phyloP scores from a whole-genome alignment of 805 yeast genomes.

The Candida arabinofermentans region DNA sequence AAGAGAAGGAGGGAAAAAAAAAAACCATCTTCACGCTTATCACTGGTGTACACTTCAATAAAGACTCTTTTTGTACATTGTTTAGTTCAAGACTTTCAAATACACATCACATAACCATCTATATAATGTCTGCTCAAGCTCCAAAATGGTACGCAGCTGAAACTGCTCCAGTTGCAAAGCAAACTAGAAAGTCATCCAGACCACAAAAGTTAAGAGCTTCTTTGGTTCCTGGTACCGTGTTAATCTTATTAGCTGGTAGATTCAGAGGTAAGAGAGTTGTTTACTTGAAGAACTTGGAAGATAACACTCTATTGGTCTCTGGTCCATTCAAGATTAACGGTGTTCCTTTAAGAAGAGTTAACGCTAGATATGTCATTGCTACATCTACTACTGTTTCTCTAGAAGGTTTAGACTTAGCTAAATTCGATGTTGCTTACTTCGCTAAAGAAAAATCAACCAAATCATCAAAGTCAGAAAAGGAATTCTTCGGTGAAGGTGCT shows the following conservation, averaged over 20 bases:
- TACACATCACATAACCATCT: constrained; percentile 1
- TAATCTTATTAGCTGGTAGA: constrained; percentile 97
- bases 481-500: constrained; percentile 75
- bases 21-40: background rate
- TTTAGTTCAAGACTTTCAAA: constrained; percentile 1
- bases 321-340: constrained; percentile 99
- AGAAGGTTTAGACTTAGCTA: constrained; percentile 76
- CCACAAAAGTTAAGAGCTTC: constrained; percentile 93
- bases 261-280: constrained; percentile 99
- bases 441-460: constrained; percentile 89
- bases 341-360: constrained; percentile 99
- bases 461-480: constrained; percentile 86
- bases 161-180: constrained; percentile 83
- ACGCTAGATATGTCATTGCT: constrained; percentile 98
- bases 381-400: constrained; percentile 89
- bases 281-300: constrained; percentile 93
- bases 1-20: background rate
- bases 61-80: background rate
- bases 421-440: constrained; percentile 92
- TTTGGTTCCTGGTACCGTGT: constrained; percentile 37
- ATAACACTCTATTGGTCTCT: constrained; percentile 93
- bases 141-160: constrained; percentile 95
- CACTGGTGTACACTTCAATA: background rate
- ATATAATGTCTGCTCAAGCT: constrained; percentile 42
- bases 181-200: constrained; percentile 85